These are phyloP conservation scores for Trapa incisa DNA, from an alignment of 345 rosid species.

Conservation along the genomic window DNA sequence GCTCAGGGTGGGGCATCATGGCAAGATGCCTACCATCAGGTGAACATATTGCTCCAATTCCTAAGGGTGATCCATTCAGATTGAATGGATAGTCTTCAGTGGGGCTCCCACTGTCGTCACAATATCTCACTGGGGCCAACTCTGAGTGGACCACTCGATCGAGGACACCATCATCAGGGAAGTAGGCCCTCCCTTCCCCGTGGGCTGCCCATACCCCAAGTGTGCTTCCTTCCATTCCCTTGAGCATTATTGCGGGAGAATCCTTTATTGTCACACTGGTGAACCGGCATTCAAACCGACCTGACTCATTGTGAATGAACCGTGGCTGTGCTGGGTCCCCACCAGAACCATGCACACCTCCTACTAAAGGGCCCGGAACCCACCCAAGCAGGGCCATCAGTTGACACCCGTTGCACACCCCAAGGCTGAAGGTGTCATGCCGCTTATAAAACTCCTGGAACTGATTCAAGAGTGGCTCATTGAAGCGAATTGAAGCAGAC, in stretches of 20 bases:
- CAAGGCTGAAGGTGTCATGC: conserved; percentile 81
- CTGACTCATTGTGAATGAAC: conserved; percentile 88
- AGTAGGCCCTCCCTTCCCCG: conserved; percentile 90
- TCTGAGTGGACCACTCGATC: conserved; percentile 57
- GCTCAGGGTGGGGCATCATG: conserved; percentile 99
- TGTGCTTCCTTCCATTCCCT: conserved; percentile 94
- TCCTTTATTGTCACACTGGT: conserved; percentile 59
- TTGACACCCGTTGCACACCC: conserved; percentile 93
- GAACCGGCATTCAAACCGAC: conserved; percentile 87
- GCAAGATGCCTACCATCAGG: conserved; percentile 94
- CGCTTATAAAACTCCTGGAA: conserved; percentile 83
- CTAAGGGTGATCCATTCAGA: conserved; percentile 83
- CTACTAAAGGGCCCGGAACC: conserved; percentile 88
- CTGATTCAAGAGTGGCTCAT: conserved; percentile 55
- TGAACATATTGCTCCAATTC: conserved; percentile 83
- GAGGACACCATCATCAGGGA: conserved; percentile 76
- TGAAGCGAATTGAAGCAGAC: conserved; percentile 90
- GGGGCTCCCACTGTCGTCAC: conserved; percentile 71
- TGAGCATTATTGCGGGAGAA: conserved; percentile 80
- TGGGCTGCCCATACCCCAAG: conserved; percentile 96
- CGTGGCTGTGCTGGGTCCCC: conserved; percentile 77
- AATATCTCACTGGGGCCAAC: conserved; percentile 71
- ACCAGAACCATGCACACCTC: conserved; percentile 63
- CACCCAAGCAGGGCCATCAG: conserved; percentile 90
- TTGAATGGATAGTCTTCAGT: conserved; percentile 87